Percentiles rank a stretch among this genome's conserved stretches.
Conservation (phyloP, 1,284 basidiomycete genomes). For the Cryptococcus neoformans region DNA sequence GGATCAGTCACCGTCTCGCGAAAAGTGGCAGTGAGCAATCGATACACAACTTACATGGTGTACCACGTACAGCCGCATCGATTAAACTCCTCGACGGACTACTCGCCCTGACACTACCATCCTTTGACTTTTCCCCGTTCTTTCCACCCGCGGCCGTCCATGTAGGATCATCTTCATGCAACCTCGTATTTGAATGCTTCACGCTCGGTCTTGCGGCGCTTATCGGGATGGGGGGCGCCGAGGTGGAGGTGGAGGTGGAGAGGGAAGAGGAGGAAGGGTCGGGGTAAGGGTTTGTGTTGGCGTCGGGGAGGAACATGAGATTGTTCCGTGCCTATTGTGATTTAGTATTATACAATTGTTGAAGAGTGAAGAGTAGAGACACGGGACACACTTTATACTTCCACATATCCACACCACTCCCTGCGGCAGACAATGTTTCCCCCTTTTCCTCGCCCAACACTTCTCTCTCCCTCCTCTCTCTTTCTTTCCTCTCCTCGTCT, state of each 20-base stretch:
- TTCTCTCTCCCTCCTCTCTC: slow-evolving; percentile 45
- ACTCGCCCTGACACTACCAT: slow-evolving; percentile 56
- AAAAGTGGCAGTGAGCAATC: neutral
- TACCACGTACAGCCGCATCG: slow-evolving; percentile 79
- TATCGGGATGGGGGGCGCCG: slow-evolving; percentile 71
- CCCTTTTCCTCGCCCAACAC: slow-evolving; percentile 63
- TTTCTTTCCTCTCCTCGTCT: slow-evolving; percentile 22
- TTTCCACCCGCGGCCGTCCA: slow-evolving; percentile 58
- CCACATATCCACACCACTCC: slow-evolving; percentile 68
- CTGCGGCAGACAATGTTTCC: slow-evolving; percentile 54
- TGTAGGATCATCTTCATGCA: too few relatives aligned
- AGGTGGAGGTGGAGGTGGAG: slow-evolving; percentile 25
- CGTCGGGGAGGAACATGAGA: slow-evolving; percentile 72
- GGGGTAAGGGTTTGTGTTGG: slow-evolving; percentile 79
- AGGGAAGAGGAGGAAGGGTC: slow-evolving; percentile 48
- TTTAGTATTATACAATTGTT: slow-evolving; percentile 9
- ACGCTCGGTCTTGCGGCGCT: slow-evolving; percentile 52
- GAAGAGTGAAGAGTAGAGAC: neutral
- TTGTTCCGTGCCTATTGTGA: slow-evolving; percentile 71
- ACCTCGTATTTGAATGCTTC: too few relatives aligned
- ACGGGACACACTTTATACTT: slow-evolving; percentile 67
- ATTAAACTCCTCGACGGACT: slow-evolving; percentile 85
- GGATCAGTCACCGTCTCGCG: too few relatives aligned
- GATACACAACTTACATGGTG: slow-evolving; percentile 45
- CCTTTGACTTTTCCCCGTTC: slow-evolving; percentile 47